Evolutionary conservation across 1,139 yeast genomes (phyloP).

Genomic region (Zygotorulaspora mrakii): DNA sequence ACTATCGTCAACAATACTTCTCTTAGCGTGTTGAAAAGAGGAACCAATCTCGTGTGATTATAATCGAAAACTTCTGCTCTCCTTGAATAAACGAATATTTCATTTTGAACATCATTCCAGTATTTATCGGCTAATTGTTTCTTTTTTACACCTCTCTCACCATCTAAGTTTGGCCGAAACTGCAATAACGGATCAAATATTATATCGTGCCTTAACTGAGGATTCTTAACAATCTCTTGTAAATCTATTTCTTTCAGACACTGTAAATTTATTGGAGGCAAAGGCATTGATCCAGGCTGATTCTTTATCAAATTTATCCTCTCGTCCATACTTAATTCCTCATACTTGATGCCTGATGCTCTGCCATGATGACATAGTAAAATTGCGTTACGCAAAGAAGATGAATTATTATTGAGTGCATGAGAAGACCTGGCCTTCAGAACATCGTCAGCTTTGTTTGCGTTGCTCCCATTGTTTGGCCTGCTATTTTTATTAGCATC

Average conservation of each 20-base stretch:
- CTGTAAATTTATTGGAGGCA: slow-evolving; percentile 83
- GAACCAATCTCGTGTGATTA: slow-evolving; percentile 53
- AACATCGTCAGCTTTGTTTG: slow-evolving; percentile 6
- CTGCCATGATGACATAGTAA: slow-evolving; percentile 20
- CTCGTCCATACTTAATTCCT: slow-evolving; percentile 26
- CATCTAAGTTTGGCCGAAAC: slow-evolving; percentile 87
- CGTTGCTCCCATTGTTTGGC: background rate
- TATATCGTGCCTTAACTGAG: slow-evolving; percentile 89
- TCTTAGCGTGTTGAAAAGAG: slow-evolving; percentile 68
- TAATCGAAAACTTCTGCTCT: slow-evolving; percentile 36
- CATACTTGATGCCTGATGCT: slow-evolving; percentile 14
- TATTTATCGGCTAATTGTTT: slow-evolving; percentile 71
- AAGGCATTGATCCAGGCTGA: slow-evolving; percentile 31
- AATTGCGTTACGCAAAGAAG: slow-evolving; percentile 24
- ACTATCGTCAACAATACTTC: slow-evolving; percentile 71
- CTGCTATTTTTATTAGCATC: background rate
- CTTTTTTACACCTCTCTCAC: slow-evolving; percentile 82
- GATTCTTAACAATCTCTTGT: slow-evolving; percentile 84
- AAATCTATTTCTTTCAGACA: slow-evolving; percentile 82
- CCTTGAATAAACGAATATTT: slow-evolving; percentile 40
- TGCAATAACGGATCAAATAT: slow-evolving; percentile 89
- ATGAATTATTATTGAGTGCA: slow-evolving; percentile 10
- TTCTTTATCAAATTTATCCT: slow-evolving; percentile 28
- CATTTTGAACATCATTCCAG: slow-evolving; percentile 74
- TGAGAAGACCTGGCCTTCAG: slow-evolving; percentile 11